Evolutionary conservation across 2,329 filamentous ascomycete genomes (phyloP), one percentile per base, ranked within the genome.

Genomic region (Dactylellina haptotyla): DNA sequence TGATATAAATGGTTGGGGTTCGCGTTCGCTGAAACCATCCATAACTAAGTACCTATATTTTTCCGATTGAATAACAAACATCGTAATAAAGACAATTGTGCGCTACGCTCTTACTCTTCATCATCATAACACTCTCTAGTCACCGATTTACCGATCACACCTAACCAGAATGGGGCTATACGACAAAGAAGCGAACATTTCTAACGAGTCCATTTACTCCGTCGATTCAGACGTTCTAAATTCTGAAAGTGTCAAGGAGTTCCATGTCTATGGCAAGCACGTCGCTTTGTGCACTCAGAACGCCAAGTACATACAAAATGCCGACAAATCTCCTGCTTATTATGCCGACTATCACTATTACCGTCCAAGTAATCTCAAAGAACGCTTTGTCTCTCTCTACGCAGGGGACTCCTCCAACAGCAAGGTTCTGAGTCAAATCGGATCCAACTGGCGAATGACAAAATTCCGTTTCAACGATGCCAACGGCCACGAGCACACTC

Each of bases 371-470:
- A 61, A 28, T 18, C n/a, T 65, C n/a, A 61, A 58, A 12, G 58
- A 71, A 34, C 66, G 66, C 14, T 71, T 63, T 20, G 61, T 65
- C n/a, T 53, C 59, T n/a, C 59, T 65, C 18, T 53, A 58, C 9
- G 18, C 20, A 1, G 61, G 61, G 10, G 67, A 71, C 16, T 41
- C 51, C 16, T 58, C 50, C 6, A 30, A 23, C 12, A 59, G 51
- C 8, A 28, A 51, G 1, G 45, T 65, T 5, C 53, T 61, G 12
- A 45, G 50, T 10, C 51, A 65, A 37, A 53, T 72, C 45, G 61
- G 67, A 0, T 54, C 53, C 54, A 72, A 72, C 53, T 45, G 39
- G n/a, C 50, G 54, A 53, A 72, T 72, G 67, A 65, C 67, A 2
- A 72, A 72, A 43, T 72, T 72, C 39, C 67, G 53, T 25, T 65